Conservation (phyloP, 1,139 yeast species). For the Geotrichum siamense region DNA sequence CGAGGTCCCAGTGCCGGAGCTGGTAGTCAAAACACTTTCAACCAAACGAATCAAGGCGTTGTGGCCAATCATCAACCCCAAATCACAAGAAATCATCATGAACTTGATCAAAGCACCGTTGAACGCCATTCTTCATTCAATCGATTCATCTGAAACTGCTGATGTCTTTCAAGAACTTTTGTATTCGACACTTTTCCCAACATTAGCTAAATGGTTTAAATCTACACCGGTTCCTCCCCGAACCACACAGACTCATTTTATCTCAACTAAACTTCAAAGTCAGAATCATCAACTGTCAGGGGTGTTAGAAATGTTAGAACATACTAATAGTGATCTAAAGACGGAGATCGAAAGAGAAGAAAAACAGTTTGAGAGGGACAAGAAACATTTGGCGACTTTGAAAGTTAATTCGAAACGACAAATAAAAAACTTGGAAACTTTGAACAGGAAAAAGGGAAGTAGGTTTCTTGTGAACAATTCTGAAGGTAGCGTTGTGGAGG, state of each 20-base stretch:
- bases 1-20: background rate
- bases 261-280: conserved; percentile 19
- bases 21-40: conserved; percentile 14
- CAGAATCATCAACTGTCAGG: conserved; percentile 23
- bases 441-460: background rate
- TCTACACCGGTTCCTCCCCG: conserved; percentile 23
- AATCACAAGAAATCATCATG: conserved; percentile 20
- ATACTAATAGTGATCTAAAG: conserved; percentile 25
- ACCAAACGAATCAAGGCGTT: conserved; percentile 18
- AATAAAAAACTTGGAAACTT: conserved; percentile 1
- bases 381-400: conserved; percentile 17
- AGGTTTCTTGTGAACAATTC: background rate
- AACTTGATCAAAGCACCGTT: conserved; percentile 19
- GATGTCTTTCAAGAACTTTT: conserved; percentile 13
- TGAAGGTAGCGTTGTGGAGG: background rate
- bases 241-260: conserved; percentile 22
- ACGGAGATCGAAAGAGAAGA: conserved; percentile 22
- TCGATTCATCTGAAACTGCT: conserved; percentile 19
- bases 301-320: conserved; percentile 23
- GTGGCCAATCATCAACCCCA: conserved; percentile 22
- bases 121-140: conserved; percentile 20
- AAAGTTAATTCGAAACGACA: conserved; percentile 15
- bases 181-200: background rate
- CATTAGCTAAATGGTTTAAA: conserved; percentile 17
- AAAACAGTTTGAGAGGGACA: conserved; percentile 16